Evolutionary conservation across 495 filamentous ascomycete species (phyloP).

Genomic region (Hyaloscypha finlandica): DNA sequence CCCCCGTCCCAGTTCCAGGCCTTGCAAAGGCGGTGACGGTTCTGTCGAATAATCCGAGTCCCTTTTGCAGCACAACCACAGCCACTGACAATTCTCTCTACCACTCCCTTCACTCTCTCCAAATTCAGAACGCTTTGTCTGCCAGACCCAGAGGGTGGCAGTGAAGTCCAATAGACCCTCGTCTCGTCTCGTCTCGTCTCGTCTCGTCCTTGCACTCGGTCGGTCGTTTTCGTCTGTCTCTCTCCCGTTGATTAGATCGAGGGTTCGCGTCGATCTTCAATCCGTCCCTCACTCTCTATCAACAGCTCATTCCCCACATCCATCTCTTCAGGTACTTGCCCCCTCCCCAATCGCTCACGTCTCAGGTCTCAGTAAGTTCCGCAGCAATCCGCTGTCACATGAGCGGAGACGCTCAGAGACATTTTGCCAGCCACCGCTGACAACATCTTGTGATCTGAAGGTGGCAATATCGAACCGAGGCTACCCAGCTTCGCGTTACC

Average conservation of each 20-base stretch:
- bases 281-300: background rate
- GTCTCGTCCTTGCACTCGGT: background rate
- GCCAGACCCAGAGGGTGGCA: too few species aligned
- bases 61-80: background rate
- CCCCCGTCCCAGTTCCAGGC: too few species aligned
- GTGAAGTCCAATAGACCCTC: too few species aligned
- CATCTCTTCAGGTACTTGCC: constrained; percentile 2
- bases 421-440: constrained; percentile 20
- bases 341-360: background rate
- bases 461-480: constrained; percentile 31
- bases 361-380: background rate
- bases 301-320: background rate
- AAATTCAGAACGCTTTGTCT: too few species aligned
- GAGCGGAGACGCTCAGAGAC: constrained; percentile 14
- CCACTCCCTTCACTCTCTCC: background rate
- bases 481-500: constrained; percentile 23
- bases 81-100: background rate
- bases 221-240: background rate
- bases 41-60: background rate
- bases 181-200: background rate
- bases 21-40: background rate
- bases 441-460: constrained; percentile 27
- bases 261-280: constrained; percentile 6
- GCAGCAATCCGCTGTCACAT: constrained; percentile 16
- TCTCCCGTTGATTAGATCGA: constrained; percentile 2